phyloP scores from a whole-genome alignment of 768 basidiomycete genomes.

The Rhizopogon sp. region DNA sequence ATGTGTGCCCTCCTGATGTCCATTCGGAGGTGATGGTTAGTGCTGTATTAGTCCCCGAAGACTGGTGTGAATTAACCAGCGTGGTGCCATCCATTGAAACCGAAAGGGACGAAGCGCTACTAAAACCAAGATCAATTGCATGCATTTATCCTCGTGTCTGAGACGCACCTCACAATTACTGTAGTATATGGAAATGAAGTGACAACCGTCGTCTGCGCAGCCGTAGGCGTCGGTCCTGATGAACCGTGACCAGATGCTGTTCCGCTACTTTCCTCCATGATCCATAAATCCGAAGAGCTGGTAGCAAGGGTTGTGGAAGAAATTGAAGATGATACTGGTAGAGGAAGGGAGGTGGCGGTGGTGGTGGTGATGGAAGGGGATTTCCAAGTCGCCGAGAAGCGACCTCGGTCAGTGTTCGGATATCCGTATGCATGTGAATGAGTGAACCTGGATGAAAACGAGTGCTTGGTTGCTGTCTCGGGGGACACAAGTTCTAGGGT shows the following conservation, averaged over 20 bases:
- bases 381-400: neutral
- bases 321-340: neutral
- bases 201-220: neutral
- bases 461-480: too few species aligned
- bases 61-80: neutral
- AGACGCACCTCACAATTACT: conserved; percentile 6
- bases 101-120: neutral
- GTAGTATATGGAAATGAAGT: neutral
- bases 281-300: neutral
- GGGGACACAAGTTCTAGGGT: neutral
- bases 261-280: too few species aligned
- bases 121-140: neutral
- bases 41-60: neutral
- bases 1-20: neutral
- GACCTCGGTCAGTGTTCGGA: neutral
- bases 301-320: neutral
- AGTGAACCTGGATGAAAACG: neutral
- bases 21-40: neutral
- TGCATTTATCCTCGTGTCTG: neutral
- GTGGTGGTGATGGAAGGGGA: neutral
- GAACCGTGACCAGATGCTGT: neutral
- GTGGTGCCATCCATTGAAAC: neutral
- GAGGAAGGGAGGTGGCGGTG: neutral
- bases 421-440: too few species aligned
- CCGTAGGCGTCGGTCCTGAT: neutral